These are phyloP conservation scores for Aureobasidium zeae DNA, from an alignment of 2,329 filamentous ascomycete species.

Conservation along the genomic window DNA sequence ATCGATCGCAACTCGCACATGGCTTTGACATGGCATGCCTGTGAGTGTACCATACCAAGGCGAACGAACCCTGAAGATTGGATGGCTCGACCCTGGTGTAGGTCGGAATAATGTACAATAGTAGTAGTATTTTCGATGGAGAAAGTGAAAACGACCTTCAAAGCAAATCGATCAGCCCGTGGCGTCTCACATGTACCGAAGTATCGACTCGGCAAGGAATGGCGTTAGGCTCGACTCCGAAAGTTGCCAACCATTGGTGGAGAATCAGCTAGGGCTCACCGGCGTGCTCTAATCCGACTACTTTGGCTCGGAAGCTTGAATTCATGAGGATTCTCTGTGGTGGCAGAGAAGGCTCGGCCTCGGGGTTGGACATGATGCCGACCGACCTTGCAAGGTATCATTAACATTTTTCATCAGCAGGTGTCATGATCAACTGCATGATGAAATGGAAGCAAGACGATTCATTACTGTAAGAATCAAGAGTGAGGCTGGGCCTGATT, in stretches of 20 bases:
- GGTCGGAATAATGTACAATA: neutral
- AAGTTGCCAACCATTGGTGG: slow-evolving; percentile 1
- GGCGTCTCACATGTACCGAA: slow-evolving; percentile 12
- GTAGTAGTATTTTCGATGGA: too few relatives aligned
- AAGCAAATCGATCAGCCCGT: slow-evolving; percentile 8
- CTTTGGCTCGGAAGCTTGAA: slow-evolving; percentile 13
- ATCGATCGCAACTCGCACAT: too few relatives aligned
- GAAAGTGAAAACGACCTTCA: too few relatives aligned
- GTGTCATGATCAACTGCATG: too few relatives aligned
- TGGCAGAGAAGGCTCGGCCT: slow-evolving; percentile 5
- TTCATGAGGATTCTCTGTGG: too few relatives aligned
- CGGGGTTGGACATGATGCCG: slow-evolving; percentile 1
- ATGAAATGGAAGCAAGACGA: too few relatives aligned
- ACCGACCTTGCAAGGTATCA: neutral
- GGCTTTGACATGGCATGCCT: too few relatives aligned
- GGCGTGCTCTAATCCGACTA: too few relatives aligned
- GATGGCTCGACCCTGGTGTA: slow-evolving; percentile 7
- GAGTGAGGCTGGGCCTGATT: too few relatives aligned
- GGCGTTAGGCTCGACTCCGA: slow-evolving; percentile 11
- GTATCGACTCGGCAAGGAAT: slow-evolving; percentile 1
- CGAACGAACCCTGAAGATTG: slow-evolving; percentile 7
- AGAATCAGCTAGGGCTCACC: too few relatives aligned
- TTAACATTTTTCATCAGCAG: neutral
- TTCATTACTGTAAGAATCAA: too few relatives aligned
- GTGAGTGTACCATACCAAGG: too few relatives aligned